These are phyloP conservation scores for Dictyostelium firmibasis DNA, from an alignment of 78 protist genomes.

Conservation along the genomic window DNA sequence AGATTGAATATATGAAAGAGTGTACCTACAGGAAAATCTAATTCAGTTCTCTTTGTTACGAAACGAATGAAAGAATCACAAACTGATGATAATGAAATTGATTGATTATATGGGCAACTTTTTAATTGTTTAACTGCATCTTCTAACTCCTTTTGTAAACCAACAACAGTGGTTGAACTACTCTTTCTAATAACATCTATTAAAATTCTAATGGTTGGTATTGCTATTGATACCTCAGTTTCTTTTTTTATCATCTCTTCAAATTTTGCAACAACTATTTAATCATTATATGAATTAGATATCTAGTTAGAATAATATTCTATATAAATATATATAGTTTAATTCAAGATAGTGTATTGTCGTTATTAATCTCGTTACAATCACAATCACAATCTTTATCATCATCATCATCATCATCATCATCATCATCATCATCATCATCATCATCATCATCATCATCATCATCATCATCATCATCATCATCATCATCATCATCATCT, in stretches of 20 bases:
- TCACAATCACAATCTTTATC: no score
- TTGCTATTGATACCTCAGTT: constrained; percentile 60
- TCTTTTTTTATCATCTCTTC: constrained; percentile 43
- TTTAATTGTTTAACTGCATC: constrained; percentile 59
- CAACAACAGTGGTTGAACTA: constrained; percentile 84
- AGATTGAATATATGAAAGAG: not conserved
- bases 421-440: no score
- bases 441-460: no score
- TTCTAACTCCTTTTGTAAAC: constrained; percentile 80
- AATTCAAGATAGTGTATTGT: no score
- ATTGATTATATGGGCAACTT: constrained; percentile 7
- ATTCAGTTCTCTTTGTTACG: constrained; percentile 80
- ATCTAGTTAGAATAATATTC: no score
- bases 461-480: no score
- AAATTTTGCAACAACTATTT: constrained; percentile 51
- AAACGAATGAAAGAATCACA: constrained; percentile 86
- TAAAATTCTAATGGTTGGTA: constrained; percentile 67
- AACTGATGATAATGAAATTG: constrained; percentile 85
- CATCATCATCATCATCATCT: no score
- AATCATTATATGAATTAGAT: no score
- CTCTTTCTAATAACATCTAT: constrained; percentile 69
- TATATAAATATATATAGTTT: no score
- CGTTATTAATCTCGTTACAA: no score
- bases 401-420: no score
- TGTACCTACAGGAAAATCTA: constrained; percentile 71